Evolutionary conservation across 495 filamentous ascomycete species (phyloP).

Genomic region (Articulospora tetracladia): DNA sequence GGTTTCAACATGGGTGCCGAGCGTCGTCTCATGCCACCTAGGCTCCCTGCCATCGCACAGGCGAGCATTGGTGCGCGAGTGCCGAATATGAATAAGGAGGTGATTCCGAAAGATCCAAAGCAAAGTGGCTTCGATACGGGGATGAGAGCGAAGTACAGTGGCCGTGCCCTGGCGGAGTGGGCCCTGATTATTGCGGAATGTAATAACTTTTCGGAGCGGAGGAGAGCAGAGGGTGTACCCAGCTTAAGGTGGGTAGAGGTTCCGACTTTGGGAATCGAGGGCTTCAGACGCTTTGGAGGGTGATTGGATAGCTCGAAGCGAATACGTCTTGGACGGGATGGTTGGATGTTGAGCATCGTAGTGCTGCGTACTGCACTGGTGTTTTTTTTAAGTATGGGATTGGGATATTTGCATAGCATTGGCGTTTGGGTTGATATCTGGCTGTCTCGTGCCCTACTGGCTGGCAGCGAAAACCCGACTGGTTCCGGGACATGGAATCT

Average conservation of each 20-base stretch:
- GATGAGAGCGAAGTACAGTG: slow-evolving; percentile 60
- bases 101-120: slow-evolving; percentile 17
- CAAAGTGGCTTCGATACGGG: neutral
- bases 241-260: slow-evolving; percentile 76
- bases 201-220: slow-evolving; percentile 86
- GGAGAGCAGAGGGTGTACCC: slow-evolving; percentile 81
- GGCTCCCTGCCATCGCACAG: slow-evolving; percentile 66
- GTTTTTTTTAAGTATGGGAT: neutral
- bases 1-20: slow-evolving; percentile 29
- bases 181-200: slow-evolving; percentile 76
- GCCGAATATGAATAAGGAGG: slow-evolving; percentile 15
- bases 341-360: slow-evolving; percentile 1
- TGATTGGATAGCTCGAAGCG: slow-evolving; percentile 1
- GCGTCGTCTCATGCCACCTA: slow-evolving; percentile 64
- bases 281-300: slow-evolving; percentile 56
- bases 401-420: slow-evolving; percentile 7
- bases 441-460: too few relatives aligned
- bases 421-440: slow-evolving; percentile 3
- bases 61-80: slow-evolving; percentile 14
- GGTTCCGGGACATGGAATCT: too few relatives aligned
- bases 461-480: neutral
- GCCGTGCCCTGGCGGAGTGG: slow-evolving; percentile 92
- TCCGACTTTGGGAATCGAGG: slow-evolving; percentile 81
- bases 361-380: neutral
- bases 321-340: neutral